phyloP scores from a whole-genome alignment of 768 basidiomycete genomes.

The Auricularia sp. region DNA sequence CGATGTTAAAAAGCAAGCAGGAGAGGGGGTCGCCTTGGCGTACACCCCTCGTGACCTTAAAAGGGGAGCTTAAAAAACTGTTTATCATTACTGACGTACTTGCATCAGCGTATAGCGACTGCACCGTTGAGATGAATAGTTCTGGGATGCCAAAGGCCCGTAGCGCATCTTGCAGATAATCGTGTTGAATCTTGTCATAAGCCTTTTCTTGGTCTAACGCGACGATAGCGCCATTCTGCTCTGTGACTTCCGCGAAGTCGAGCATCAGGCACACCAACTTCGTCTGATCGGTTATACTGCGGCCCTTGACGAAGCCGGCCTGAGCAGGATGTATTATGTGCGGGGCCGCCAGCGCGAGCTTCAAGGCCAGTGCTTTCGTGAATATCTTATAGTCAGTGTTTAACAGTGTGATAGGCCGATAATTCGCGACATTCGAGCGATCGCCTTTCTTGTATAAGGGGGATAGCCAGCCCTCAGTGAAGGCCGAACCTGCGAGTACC shows the following conservation, averaged over 20 bases:
- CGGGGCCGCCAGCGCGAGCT: conserved; percentile 9
- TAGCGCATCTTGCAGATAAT: conserved; percentile 10
- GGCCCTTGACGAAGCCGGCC: conserved; percentile 28
- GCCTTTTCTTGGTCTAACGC: conserved; percentile 15
- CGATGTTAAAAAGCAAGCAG: conserved; percentile 30
- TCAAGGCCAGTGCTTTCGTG: conserved; percentile 16
- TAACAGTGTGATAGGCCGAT: conserved; percentile 15
- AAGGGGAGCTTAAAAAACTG: conserved; percentile 17
- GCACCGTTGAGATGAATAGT: conserved; percentile 16
- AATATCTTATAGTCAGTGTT: conserved; percentile 26
- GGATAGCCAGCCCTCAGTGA: conserved; percentile 16
- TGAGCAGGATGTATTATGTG: conserved; percentile 26
- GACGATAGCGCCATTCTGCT: conserved; percentile 9
- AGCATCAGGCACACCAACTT: conserved; percentile 14
- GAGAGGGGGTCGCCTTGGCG: conserved; percentile 31
- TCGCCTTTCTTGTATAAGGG: conserved; percentile 32
- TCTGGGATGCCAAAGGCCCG: conserved; percentile 4
- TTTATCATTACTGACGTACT: conserved; percentile 26
- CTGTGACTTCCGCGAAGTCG: conserved; percentile 8
- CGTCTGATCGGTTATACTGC: conserved; percentile 25
- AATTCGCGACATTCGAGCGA: conserved; percentile 8
- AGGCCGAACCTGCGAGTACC: background rate
- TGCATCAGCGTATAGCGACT: conserved; percentile 22
- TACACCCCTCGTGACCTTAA: conserved; percentile 23
- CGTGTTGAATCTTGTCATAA: conserved; percentile 13